Evolutionary conservation across 306 rosid genomes (phyloP), one percentile per base, ranked within the genome.

Genomic region (Corylus heterophylla): DNA sequence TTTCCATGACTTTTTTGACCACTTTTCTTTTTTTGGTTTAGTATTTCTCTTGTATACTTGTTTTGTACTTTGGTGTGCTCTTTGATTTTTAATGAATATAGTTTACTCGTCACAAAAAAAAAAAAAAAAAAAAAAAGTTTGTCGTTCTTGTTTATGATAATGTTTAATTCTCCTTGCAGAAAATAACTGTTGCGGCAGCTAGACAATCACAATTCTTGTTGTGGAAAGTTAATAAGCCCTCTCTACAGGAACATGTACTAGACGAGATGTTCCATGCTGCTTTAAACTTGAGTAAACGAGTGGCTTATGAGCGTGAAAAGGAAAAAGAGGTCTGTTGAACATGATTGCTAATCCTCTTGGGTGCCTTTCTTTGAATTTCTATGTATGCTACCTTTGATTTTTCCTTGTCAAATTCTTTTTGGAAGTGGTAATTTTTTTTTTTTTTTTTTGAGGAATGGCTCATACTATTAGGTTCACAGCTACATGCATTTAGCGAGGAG

Each of bases 221-320:
- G 87, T 95, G 98, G 98, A 91, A 87, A 88, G 92, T 92, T 72
- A 83, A 89, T 49, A 88, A 88, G 79, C 83, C 86, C 74, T 54
- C 66, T 68, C 85, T 92, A 52, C 86, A 91, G 92, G 86, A 89
- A 74, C 83, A 84, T 80, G 95, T 89, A 58, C 86, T 92, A 49
- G 98, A 91, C 76, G 98, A 95, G 91, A 89, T 95, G 96, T 86
- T 86, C 82, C 96, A 92, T 45, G 94, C 97, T n/a, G 96, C 98
- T 71, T 86, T 89, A 84, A 95, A 95, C 86, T 85, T 95, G 89
- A 83, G 85, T 83, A 81, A 73, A 62, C 85, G 96, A 83, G 77
- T 82, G 68, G 86, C 88, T 75, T 83, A 80, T 63, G 96, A 92
- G 87, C 82, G 74, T 64, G 94, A 91, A 77, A 85, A 89, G 74